Conservation (phyloP, 2,329 filamentous ascomycete species). For the Leptographium radiaticola region DNA sequence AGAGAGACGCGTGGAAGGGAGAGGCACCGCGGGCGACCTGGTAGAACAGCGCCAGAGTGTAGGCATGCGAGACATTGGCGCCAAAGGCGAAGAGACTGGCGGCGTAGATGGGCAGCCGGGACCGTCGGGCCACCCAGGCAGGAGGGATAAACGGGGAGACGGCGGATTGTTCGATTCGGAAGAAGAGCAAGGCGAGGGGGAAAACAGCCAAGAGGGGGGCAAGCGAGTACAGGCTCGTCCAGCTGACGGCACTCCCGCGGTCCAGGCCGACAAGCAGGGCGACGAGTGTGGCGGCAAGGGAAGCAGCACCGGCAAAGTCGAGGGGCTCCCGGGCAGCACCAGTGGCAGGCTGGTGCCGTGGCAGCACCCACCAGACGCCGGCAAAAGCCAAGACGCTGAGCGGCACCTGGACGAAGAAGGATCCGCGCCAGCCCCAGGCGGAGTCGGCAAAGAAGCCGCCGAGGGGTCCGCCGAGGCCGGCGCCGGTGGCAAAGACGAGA, state of each 20-base stretch:
- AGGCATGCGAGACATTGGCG: background rate
- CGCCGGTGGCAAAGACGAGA: constrained; percentile 54
- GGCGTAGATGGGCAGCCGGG: background rate
- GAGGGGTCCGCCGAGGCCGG: constrained; percentile 43
- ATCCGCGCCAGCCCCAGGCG: background rate
- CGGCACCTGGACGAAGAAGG: background rate
- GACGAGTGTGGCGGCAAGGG: background rate
- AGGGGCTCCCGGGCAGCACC: background rate
- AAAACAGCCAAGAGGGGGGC: background rate
- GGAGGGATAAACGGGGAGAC: background rate
- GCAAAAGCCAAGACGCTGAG: background rate
- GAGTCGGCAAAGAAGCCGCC: background rate
- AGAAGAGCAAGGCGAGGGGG: background rate
- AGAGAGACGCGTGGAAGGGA: background rate
- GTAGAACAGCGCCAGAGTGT: background rate
- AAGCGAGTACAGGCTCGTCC: background rate
- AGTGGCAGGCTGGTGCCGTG: background rate
- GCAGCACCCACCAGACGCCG: background rate
- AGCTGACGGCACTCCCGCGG: background rate
- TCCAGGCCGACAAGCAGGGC: background rate
- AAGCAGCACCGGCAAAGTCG: background rate
- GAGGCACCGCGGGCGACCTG: background rate
- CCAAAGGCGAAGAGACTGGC: constrained; percentile 1
- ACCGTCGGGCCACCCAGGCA: background rate
- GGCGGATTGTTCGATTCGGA: background rate